Evolutionary conservation across 805 yeast genomes (phyloP), one percentile per base, ranked within the genome.

Genomic region (Nakazawaea pomicola): DNA sequence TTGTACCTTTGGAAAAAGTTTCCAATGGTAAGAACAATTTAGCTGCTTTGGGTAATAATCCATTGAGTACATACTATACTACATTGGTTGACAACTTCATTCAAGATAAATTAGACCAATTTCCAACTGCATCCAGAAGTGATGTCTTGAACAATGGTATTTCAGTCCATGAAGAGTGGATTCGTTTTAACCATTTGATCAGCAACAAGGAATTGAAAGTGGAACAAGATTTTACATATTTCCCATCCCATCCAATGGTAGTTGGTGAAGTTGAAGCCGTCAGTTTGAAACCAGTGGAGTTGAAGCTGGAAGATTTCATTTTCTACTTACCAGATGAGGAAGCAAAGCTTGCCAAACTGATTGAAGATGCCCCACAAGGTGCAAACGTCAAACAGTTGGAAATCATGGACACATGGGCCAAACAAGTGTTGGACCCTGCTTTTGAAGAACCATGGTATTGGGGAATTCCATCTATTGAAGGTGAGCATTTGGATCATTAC

Each of bases 401-500:
- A 21, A 21, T 37, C 32, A 18, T 42, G 20, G 19, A 37, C 4
- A 19, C 27, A 29, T 42, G 45, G 45, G 41, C 41, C 7, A 29
- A 36, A n/a, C 29, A 15, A 11, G 40, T 42, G 4, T 33, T 36
- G 36, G 45, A 42, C 33, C 41, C 41, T 6, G 24, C 32, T 9
- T 37, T 25, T 9, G 41, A 37, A 11, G 40, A 36, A 33, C 45
- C 45, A 8, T 42, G 45, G 45, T 42, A 42, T 28, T 42, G 33
- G 31, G 45, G 45, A 11, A 37, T 42, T 28, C 41, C 45, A 24
- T 36, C 41, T 6, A 37, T 42, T 20, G 30, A 33, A n/a, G 20
- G 19, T 28, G 38, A 33, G 18, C 35, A 37, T 18, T 36, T 37
- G 34, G 41, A 37, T 21, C 79, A 74, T 51, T 68, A 71, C 47